Evolutionary conservation across 1,284 basidiomycete species (phyloP), one percentile per base, ranked within the genome.

Genomic region (Vanrija sp.): DNA sequence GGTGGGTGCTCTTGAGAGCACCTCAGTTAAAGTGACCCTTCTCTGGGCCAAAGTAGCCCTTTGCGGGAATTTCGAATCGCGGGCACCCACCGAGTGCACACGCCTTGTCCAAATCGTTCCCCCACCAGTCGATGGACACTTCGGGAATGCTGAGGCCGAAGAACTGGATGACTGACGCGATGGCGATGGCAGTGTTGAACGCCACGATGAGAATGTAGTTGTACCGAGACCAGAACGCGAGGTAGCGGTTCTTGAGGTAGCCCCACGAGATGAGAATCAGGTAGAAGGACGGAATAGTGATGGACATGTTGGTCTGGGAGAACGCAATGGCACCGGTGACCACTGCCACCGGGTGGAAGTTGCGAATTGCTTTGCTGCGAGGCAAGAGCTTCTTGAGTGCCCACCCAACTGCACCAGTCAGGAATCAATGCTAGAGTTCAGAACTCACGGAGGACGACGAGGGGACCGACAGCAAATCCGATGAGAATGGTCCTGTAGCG

Each of bases 131-230:
- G 36, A 76, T 37, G 10, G 44, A 50, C 51, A 81, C 53, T 2
- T 50, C 41, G 37, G 53, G 56, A 8, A 60, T 41, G 16, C 69
- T 53, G 60, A 89, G 83, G 16, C 20, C 51, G 55, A 71, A 71
- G 78, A 88, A 89, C 53, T 88, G 81, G 52, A 86, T 60, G 44
- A 87, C 59, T 35, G 82, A 58, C 12, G 77, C 67, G 47, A 88
- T 64, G 46, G 83, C 83, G 41, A 85, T 81, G 51, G 86, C 87
- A 15, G 82, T 78, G 61, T 86, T 85, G 45, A 88, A 81, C 6
- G 80, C 85, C 16, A 85, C 84, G 6, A 85, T 83, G 27, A 88
- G 78, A 61, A 88, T 83, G 69, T 87, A 92, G 78, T 90, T 91
- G 80, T 89, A 91, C 47, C 55, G 57, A 25, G 23, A 19, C 73